Base-by-base conservation (phyloP, 2,329 filamentous ascomycete species). In the Biscogniauxia mediterranea region DNA sequence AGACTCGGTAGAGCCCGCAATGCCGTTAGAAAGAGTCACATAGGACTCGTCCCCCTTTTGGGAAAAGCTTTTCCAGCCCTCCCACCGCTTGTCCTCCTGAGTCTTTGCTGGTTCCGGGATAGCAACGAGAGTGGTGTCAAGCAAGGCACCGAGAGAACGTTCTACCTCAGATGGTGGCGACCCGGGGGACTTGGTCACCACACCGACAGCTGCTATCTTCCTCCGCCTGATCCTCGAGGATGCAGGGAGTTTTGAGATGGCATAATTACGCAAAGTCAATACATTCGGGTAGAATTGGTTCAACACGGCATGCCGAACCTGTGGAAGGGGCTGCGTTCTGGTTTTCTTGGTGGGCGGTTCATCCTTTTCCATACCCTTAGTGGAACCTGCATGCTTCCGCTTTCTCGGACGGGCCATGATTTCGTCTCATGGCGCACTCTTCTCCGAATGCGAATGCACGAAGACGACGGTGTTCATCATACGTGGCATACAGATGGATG, bases 51-150 rank as follows among this genome's bases (percentile, higher is more conserved):
- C 85, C 11, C 81, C 84, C 69, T 70, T 79, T 60, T 91, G 87
- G 4, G 86, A 89, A 69, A 89, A 90, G 11, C 78, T 78, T 26
- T 79, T 73, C 79, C 87, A 89, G 66, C 85, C 81, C 64, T 83
- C 77, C 75, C 81, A 80, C 50, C 84, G 80, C 52, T 76, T 73
- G 32, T 79, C 77, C 38, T 62, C 63, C 42, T 61, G 53, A n/a
- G 15, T 53, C n/a, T 67, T 72, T 6, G 71, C 66, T 20, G 76
- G 68, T 55, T 77, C 74, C 38, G 74, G 64, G 56, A 81, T 74
- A 38, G 89, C 90, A 50, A 96, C 82, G 17, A 95, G 74, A 0
- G 86, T 88, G 1, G 81, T 82, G 75, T 95, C 91, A 38, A 96
- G 84, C 25, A 94, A 75, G 2, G 72, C 71, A 4, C 79, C 80